Base-by-base conservation (phyloP, 371 early-diverging fungal genomes). In the Fennellomyces sp. region DNA sequence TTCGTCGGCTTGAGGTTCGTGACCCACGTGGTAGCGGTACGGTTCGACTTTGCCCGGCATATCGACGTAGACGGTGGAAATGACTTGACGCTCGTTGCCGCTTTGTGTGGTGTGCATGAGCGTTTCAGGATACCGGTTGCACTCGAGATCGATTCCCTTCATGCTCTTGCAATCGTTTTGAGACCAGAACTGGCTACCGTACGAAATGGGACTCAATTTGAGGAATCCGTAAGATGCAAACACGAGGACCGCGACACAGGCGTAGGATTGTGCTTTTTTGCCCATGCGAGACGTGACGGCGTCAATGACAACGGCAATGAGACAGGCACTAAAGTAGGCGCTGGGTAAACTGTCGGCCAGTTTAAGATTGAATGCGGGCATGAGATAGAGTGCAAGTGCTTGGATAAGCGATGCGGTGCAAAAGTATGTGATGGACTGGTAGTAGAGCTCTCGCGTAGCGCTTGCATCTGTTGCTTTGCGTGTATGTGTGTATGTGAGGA, bases 281-380 rank as follows among this genome's bases (percentile, higher is more conserved):
- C 41, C 45, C 10, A 68, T 29, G 13, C 66, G 64, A 7, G 39
- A 50, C 3, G 65, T 67, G 15, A 56, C 38, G 19, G 64, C 60
- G 35, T 78, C 78, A 10, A 70, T 19, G 4, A 52, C 55, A 0
- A 68, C 61, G 10, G 72, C 35, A 5, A 52, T 31, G 1, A 68
- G 42, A 3, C 60, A 48, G 29, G 63, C 48, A 19, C 69, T 64
- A 25, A 61, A 70, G 26, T 68, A 72, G 5, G 63, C 45, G 26
- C 65, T 57, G 2, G 66, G 63, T 0, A 75, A 31, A 17, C 70
- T 68, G 53, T 78, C 78, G 3, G 64, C 52, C 60, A 75, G 60
- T 17, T 54, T 38, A 3, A 56, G 11, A 3, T 30, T 47, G 49
- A 59, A 60, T 0, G n/a, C 0, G 1, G 69, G 61, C 10, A 65